Base-by-base conservation (phyloP, 73 alveolate genomes). In the Paramecium sexaurelia region DNA sequence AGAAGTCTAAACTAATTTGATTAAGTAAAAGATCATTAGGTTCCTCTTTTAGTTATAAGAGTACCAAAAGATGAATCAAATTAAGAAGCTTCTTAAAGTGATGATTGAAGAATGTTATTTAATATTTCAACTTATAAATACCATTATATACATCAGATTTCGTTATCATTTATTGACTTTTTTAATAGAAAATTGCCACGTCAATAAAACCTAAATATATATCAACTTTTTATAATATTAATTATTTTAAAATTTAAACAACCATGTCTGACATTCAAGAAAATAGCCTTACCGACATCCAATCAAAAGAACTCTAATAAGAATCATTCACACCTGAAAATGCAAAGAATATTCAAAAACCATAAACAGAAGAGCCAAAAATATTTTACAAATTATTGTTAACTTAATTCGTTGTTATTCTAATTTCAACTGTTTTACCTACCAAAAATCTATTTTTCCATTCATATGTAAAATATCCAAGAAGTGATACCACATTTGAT, bases 31-130 rank as follows among this genome's bases (percentile, higher is more conserved):
- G 86, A 71, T 71, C 56, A 19, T 71, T 20, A 32, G 43, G 86
- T 71, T 29, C 86, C 86, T 15, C 37, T 71, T 11, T 17, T 71
- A 40, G 13, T 35, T 5, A 37, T 71, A 15, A 71, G 55, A 71
- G 43, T 71, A 5, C 86, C 86, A 35, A 71, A 37, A 10, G 86
- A 71, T 35, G 55, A 71, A 71, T 71, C 86, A 3, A 71, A 71
- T 36, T 71, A 71, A 71, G 86, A 71, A 40, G 86, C 86, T 27
- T 24, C 55, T 27, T 32, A 71, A 71, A 37, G 55, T 15, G 86
- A 71, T 71, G 83, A 61, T 61, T 61, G 83, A 61, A 17, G 13
- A n/a, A 51, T 51, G 67, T 29, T 51, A 51, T 17, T 17, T 51
- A 51, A 51, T 17, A 51, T 51, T 17, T 51, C 67, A 4, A 51